Evolutionary conservation across 2,329 filamentous ascomycete genomes (phyloP).

Genomic region (Colletotrichum lentis): DNA sequence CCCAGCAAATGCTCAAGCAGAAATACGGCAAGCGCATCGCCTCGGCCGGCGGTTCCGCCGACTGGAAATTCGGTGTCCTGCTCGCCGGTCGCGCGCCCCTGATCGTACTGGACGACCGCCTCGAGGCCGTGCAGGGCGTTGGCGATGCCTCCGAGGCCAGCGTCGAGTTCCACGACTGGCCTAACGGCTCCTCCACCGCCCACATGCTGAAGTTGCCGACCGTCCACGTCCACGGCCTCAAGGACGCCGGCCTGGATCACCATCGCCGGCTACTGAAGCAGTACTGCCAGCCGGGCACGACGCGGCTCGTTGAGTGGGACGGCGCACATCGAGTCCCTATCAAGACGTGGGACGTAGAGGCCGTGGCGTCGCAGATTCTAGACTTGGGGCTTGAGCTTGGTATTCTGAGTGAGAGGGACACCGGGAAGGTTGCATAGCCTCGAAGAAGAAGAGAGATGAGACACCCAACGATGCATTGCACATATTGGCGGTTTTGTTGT

Average conservation of each 20-base stretch:
- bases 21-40: constrained; percentile 44
- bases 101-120: constrained; percentile 57
- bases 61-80: constrained; percentile 68
- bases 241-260: constrained; percentile 65
- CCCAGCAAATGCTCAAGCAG: constrained; percentile 65
- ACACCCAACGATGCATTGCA: neutral
- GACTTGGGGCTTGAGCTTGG: constrained; percentile 54
- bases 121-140: constrained; percentile 41
- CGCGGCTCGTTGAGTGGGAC: constrained; percentile 74
- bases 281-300: constrained; percentile 66
- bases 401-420: constrained; percentile 8
- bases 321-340: constrained; percentile 76
- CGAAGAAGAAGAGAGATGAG: neutral
- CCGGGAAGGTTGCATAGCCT: constrained; percentile 10
- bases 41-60: constrained; percentile 44
- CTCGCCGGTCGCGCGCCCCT: constrained; percentile 69
- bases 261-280: constrained; percentile 64
- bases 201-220: constrained; percentile 66
- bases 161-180: constrained; percentile 54
- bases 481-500: constrained; percentile 4
- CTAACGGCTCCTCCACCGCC: constrained; percentile 50
- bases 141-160: constrained; percentile 43
- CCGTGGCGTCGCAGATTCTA: constrained; percentile 61
- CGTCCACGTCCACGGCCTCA: constrained; percentile 72
- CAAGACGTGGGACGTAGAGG: constrained; percentile 70